Conservation (phyloP, 2,329 filamentous ascomycete genomes). For the Alternaria novae-zelandiae region DNA sequence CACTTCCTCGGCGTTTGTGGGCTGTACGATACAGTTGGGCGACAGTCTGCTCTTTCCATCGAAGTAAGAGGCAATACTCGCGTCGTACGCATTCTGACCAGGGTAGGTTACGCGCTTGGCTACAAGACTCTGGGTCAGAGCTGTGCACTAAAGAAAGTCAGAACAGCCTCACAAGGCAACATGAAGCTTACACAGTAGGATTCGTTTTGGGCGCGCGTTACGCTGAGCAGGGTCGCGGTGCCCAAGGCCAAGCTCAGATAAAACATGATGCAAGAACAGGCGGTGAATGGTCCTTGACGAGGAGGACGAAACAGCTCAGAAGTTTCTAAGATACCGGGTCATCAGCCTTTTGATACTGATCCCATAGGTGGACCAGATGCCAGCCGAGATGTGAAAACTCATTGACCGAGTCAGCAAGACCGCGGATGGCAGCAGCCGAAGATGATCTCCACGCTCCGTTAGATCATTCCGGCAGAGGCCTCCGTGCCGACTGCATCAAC, state of each 20-base stretch:
- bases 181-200: background rate
- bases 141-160: background rate
- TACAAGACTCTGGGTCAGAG: background rate
- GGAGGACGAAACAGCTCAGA: background rate
- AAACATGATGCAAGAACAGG: background rate
- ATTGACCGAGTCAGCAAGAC: background rate
- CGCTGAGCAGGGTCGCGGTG: background rate
- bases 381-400: background rate
- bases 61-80: constrained; percentile 3
- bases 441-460: background rate
- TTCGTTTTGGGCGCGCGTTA: background rate
- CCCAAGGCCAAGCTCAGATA: background rate
- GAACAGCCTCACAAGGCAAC: background rate
- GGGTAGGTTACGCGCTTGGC: constrained; percentile 1
- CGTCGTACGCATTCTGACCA: constrained; percentile 1
- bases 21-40: constrained; percentile 28
- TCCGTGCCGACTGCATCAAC: background rate
- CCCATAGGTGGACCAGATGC: background rate
- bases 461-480: background rate
- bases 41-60: constrained; percentile 3
- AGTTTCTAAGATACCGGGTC: background rate
- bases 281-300: background rate
- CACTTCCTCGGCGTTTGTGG: constrained; percentile 18
- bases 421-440: background rate
- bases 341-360: background rate